A percentile compares a stretch with the other conserved stretches of the same genome.
Evolutionary conservation across 768 basidiomycete genomes (phyloP).

Genomic region (Mrakia blollopis): DNA sequence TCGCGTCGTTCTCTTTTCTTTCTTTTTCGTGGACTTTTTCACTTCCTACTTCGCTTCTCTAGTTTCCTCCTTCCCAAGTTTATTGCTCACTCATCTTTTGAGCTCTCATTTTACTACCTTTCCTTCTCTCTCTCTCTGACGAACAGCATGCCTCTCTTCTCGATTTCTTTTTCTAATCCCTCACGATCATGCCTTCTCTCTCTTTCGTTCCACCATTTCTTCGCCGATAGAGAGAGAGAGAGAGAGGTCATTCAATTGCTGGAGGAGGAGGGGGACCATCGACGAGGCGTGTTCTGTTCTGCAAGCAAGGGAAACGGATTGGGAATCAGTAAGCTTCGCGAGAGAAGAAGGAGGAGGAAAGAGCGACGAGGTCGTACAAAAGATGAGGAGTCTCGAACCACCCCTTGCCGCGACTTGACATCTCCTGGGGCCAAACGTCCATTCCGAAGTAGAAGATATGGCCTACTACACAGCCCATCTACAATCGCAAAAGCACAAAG

Average conservation of each 20-base stretch:
- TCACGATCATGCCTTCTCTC: slow-evolving; percentile 6
- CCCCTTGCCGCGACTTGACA: slow-evolving; percentile 19
- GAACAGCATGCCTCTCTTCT: background rate
- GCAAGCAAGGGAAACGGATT: background rate
- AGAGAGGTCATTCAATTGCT: background rate
- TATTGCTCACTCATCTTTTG: background rate
- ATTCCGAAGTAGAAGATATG: slow-evolving; percentile 28
- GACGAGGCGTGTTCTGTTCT: background rate
- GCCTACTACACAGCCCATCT: slow-evolving; percentile 28
- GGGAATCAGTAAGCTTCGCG: background rate
- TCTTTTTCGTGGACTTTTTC: too few species aligned
- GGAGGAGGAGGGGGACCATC: background rate
- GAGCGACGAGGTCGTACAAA: background rate
- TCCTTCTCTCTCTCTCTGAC: background rate
- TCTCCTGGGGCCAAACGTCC: slow-evolving; percentile 29
- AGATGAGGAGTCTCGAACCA: slow-evolving; percentile 29
- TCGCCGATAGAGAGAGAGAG: background rate
- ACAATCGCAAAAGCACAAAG: slow-evolving; percentile 27
- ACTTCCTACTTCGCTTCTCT: too few species aligned
- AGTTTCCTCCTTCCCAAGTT: background rate
- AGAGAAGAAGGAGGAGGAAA: background rate
- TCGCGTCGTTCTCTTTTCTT: background rate
- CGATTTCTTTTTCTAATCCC: background rate
- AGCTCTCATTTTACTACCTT: background rate
- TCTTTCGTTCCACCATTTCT: background rate